A percentile compares a stretch with the other conserved stretches of the same genome.
Evolutionary conservation across 768 basidiomycete species (phyloP).

Genomic region (Leccinum olivaceopallidum): DNA sequence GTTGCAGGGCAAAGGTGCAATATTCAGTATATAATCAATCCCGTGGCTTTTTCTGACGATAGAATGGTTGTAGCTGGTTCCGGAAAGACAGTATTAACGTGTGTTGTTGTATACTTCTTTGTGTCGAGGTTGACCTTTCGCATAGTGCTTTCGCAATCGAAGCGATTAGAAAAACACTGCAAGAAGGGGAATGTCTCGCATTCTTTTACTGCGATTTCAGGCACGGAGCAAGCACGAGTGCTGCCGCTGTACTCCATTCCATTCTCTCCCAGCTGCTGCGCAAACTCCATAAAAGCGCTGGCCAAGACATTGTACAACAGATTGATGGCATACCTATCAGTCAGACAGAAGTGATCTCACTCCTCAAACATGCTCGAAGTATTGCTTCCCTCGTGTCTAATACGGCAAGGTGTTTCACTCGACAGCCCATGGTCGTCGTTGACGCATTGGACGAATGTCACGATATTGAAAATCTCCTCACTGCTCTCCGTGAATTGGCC

Average conservation of each 20-base stretch:
- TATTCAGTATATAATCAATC: not conserved
- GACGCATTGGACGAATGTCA: constrained; percentile 24
- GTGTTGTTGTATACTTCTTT: not conserved
- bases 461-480: constrained; percentile 2
- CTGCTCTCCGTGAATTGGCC: not conserved
- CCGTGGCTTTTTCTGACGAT: not conserved
- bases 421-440: constrained; percentile 11
- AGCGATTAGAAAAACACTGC: not conserved
- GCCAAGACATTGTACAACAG: not conserved
- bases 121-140: not conserved
- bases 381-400: not conserved
- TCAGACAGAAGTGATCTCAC: no score
- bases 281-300: not conserved
- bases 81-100: constrained; percentile 20
- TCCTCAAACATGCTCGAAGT: not conserved
- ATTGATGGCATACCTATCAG: not conserved
- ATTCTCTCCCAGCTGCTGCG: constrained; percentile 17
- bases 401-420: not conserved
- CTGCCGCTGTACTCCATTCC: constrained; percentile 9
- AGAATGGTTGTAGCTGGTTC: constrained; percentile 11
- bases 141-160: constrained; percentile 3
- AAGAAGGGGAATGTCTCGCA: not conserved
- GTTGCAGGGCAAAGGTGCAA: constrained; percentile 8
- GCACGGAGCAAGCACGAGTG: not conserved
- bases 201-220: constrained; percentile 25